Evolutionary conservation across 2,329 filamentous ascomycete genomes (phyloP), one percentile per base, ranked within the genome.

Genomic region (Fusarium xyrophilum): DNA sequence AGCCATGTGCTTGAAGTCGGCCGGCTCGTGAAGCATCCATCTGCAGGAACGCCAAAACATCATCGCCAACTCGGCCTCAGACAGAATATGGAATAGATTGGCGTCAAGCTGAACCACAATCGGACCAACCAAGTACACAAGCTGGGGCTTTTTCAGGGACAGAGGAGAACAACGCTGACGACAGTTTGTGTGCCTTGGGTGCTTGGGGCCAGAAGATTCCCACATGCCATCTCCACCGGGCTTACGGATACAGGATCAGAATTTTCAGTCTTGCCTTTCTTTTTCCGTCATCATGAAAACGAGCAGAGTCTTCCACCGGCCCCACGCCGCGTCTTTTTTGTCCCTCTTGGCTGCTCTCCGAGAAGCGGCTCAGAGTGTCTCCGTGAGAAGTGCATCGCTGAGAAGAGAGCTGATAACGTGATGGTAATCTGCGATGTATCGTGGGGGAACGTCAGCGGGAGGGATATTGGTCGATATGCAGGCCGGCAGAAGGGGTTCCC

Each of bases 361-460:
- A 67, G 43, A 32, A 51, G 39, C 56, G 68, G 55, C 61, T 71
- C 69, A 71, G 71, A 74, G 21, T 73, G 63, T 71, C 63, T 72
- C 71, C 69, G 64, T 47, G 58, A 54, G 38, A 47, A 32, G 52
- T 62, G 33, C 19, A 50, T 42, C 11, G 47, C 44, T 50, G 25
- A 33, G 27, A 43, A 52, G 46, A 51, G 48, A 46, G 43, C 28
- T 43, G 47, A 52, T 40, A 40, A 68, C 36, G 53, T 58, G 53
- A 52, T 56, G 55, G 58, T 54, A 61, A 57, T 50, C 43, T 70
- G 51, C 63, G 47, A 69, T 69, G 33, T 40, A 69, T 70, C 55
- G 67, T 39, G 55, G 67, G 60, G 67, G 42, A 48, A 40, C 51
- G 21, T 21, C 30, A 47, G 51, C 32, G 30, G 52, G 58, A 52